These are phyloP conservation scores for Phyllostachys edulis DNA, from an alignment of 176 grass and related monocot species.

Conservation along the genomic window DNA sequence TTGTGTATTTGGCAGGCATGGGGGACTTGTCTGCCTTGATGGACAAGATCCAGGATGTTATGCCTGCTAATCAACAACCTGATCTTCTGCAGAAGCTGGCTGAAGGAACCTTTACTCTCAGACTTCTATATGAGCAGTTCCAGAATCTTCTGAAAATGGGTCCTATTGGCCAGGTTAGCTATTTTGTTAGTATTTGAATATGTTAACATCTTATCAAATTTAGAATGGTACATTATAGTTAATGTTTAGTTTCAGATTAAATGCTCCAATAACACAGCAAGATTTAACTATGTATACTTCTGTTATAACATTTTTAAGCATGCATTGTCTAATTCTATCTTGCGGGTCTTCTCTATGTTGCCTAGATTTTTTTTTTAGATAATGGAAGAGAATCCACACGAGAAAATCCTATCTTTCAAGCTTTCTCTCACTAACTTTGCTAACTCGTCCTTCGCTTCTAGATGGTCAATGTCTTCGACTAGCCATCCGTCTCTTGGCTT, in stretches of 20 bases:
- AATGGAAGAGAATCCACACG: too few species aligned
- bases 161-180: slow-evolving; percentile 68
- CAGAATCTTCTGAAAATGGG: slow-evolving; percentile 86
- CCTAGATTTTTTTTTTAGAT: too few species aligned
- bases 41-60: slow-evolving; percentile 74
- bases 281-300: background rate
- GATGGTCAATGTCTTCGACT: too few species aligned
- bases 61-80: slow-evolving; percentile 62
- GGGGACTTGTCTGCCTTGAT: slow-evolving; percentile 82
- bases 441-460: too few species aligned
- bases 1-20: slow-evolving; percentile 50
- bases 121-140: slow-evolving; percentile 70
- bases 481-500: too few species aligned
- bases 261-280: background rate
- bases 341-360: slow-evolving; percentile 50
- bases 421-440: too few species aligned
- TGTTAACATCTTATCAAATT: background rate
- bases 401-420: too few species aligned
- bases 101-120: slow-evolving; percentile 77
- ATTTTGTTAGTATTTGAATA: background rate
- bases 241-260: slow-evolving; percentile 8
- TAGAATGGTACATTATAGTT: background rate
- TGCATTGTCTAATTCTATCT: slow-evolving; percentile 1
- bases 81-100: slow-evolving; percentile 55
- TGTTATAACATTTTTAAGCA: background rate